These are phyloP conservation scores for Ichthyophthirius multifiliis DNA, from an alignment of 169 alveolate species.

Conservation along the genomic window DNA sequence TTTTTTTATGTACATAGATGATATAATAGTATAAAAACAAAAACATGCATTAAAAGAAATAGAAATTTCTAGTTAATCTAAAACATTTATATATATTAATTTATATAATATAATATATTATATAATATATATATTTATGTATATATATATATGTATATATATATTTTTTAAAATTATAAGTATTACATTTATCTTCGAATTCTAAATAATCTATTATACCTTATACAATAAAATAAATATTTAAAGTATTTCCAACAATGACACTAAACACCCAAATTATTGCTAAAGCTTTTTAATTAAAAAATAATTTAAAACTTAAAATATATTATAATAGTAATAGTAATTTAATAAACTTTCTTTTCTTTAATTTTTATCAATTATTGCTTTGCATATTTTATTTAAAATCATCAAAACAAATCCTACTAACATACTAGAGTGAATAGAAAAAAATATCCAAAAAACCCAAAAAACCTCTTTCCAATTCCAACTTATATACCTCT, in stretches of 20 bases:
- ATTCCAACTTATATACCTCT: background rate
- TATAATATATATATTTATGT: no score
- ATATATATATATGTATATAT: no score
- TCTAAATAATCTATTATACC: background rate
- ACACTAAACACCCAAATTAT: background rate
- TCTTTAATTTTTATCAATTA: background rate
- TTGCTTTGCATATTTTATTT: background rate
- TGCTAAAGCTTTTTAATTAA: background rate
- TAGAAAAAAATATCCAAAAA: background rate
- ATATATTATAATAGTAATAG: background rate
- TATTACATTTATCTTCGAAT: background rate
- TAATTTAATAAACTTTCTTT: background rate
- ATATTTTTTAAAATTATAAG: no score
- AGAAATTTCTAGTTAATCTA: no score
- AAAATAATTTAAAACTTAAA: no score
- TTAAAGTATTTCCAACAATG: background rate
- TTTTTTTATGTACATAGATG: no score
- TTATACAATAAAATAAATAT: background rate
- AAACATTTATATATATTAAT: no score
- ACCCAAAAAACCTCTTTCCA: slow-evolving; percentile 1
- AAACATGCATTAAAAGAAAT: no score
- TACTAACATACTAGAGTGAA: background rate
- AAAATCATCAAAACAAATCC: background rate
- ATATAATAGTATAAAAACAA: no score
- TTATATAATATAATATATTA: no score